Conservation (phyloP, 805 yeast species). For the Lipomyces sp. region DNA sequence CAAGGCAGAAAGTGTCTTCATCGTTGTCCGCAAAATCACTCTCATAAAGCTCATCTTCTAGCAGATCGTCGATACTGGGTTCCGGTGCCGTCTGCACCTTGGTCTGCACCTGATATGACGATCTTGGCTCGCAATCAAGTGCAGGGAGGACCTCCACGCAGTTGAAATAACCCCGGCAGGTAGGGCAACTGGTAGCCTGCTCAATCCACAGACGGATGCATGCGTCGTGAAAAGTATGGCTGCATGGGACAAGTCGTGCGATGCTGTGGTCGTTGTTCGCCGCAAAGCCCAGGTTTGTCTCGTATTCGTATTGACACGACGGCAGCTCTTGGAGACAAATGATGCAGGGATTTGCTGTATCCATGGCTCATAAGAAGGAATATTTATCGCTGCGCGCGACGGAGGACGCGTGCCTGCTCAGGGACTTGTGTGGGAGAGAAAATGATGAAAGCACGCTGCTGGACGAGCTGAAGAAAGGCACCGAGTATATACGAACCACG, state of each 20-base stretch:
- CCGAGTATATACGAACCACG: too few species aligned
- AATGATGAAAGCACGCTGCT: too few species aligned
- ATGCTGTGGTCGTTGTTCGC: slow-evolving; percentile 1
- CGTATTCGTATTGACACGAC: slow-evolving; percentile 11
- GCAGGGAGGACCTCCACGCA: slow-evolving; percentile 39
- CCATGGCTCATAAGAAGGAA: background rate
- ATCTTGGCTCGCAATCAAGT: slow-evolving; percentile 1
- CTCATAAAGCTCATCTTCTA: background rate
- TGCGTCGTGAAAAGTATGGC: slow-evolving; percentile 53
- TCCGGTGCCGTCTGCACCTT: slow-evolving; percentile 20
- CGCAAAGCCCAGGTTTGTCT: background rate
- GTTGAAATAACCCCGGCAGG: slow-evolving; percentile 52
- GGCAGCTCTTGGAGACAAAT: slow-evolving; percentile 53
- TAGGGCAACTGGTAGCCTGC: slow-evolving; percentile 58
- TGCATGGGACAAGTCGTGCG: slow-evolving; percentile 44
- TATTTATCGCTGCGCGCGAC: too few species aligned
- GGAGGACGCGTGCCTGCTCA: too few species aligned
- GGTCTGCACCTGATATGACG: slow-evolving; percentile 18
- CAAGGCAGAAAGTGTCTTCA: slow-evolving; percentile 26
- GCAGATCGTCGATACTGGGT: slow-evolving; percentile 8
- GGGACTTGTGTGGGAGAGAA: too few species aligned
- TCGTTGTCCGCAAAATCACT: slow-evolving; percentile 1
- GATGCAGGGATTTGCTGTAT: slow-evolving; percentile 43
- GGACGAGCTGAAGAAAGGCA: too few species aligned
- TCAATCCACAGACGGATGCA: slow-evolving; percentile 59